Conservation (phyloP, 768 basidiomycete genomes). For the Piloderma croceum region DNA sequence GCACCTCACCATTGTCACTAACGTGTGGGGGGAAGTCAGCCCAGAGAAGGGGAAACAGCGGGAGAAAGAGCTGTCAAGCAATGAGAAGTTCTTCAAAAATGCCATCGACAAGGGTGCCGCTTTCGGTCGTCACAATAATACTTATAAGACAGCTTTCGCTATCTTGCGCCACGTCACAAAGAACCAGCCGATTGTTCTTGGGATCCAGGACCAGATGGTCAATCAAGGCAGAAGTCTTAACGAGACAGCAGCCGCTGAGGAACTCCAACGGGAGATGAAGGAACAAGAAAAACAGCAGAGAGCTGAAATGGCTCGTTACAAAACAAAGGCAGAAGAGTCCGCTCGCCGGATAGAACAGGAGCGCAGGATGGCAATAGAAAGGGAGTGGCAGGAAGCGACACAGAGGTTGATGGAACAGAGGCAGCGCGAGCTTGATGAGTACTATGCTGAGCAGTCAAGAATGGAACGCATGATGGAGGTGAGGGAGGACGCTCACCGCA, state of each 20-base stretch:
- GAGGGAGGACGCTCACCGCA: too few species aligned
- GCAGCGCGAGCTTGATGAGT: too few species aligned
- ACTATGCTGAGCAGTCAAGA: too few species aligned
- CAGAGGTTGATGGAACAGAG: too few species aligned
- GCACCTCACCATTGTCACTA: constrained; percentile 39
- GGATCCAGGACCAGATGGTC: constrained; percentile 36
- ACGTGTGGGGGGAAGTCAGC: constrained; percentile 34
- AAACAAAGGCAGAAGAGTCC: too few species aligned
- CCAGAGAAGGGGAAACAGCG: constrained; percentile 28
- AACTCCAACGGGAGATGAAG: constrained; percentile 28
- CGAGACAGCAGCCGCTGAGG: constrained; percentile 36
- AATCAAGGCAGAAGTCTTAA: constrained; percentile 32
- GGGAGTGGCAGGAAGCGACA: too few species aligned
- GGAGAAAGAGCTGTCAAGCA: constrained; percentile 29
- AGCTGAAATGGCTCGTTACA: constrained; percentile 25
- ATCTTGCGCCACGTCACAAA: constrained; percentile 32
- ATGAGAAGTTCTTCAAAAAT: constrained; percentile 46
- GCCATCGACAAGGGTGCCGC: constrained; percentile 45
- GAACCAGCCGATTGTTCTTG: constrained; percentile 26
- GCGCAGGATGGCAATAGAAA: too few species aligned
- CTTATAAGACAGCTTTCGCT: constrained; percentile 28
- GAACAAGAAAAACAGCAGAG: constrained; percentile 28
- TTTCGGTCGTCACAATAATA: constrained; percentile 38
- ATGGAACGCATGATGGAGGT: too few species aligned
- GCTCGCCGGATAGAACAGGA: too few species aligned